Conservation (phyloP, 202 grass and related monocot genomes). For the Setaria viridis region DNA sequence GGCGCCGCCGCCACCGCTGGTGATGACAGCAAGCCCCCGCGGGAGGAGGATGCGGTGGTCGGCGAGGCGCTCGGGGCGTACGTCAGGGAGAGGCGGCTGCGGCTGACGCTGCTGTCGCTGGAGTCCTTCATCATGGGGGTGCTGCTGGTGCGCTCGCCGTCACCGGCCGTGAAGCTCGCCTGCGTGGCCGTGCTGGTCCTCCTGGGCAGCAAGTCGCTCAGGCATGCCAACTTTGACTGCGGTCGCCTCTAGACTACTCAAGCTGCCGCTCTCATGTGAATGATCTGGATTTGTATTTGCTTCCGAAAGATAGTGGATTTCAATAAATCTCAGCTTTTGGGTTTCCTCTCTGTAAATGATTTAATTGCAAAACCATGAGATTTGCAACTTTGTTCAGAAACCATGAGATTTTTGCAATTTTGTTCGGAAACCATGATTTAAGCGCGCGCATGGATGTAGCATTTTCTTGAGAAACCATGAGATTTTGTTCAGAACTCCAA, state of each 20-base stretch:
- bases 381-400: too few relatives aligned
- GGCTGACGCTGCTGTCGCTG: constrained; percentile 39
- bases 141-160: constrained; percentile 1
- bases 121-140: constrained; percentile 46
- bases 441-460: too few relatives aligned
- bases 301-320: background rate
- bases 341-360: too few relatives aligned
- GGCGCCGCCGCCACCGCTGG: too few relatives aligned
- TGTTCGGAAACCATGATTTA: too few relatives aligned
- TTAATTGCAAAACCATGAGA: too few relatives aligned
- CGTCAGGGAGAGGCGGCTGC: constrained; percentile 60
- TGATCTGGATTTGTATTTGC: background rate
- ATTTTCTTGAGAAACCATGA: too few relatives aligned
- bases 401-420: too few relatives aligned
- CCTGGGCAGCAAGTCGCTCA: constrained; percentile 39
- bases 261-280: background rate
- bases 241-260: constrained; percentile 26
- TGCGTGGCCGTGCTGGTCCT: constrained; percentile 43
- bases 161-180: constrained; percentile 39
- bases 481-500: too few relatives aligned
- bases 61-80: constrained; percentile 46
- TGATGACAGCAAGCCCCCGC: too few relatives aligned
- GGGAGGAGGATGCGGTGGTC: background rate
- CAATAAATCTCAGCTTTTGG: too few relatives aligned
- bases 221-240: constrained; percentile 4